phyloP scores from a whole-genome alignment of 208 protist genomes.

The Sergeia podlipaevii region DNA sequence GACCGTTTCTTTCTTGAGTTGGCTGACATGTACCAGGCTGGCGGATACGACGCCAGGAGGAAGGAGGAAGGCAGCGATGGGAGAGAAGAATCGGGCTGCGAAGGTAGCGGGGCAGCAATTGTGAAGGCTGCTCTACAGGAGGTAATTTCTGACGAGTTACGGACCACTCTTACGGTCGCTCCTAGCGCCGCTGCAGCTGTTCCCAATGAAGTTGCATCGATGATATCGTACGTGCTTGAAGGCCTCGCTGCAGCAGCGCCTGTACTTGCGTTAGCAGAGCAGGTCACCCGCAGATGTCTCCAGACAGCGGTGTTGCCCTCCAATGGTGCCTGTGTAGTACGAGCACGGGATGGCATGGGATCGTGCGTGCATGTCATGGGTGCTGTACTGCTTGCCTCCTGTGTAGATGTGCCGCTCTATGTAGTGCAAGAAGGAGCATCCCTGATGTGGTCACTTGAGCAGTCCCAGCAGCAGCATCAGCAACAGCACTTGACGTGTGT shows the following conservation, averaged over 20 bases:
- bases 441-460: slow-evolving; percentile 19
- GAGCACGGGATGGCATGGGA: slow-evolving; percentile 15
- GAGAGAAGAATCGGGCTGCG: slow-evolving; percentile 6
- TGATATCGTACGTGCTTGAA: slow-evolving; percentile 65
- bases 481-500: slow-evolving; percentile 7
- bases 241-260: slow-evolving; percentile 34
- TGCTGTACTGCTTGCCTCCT: slow-evolving; percentile 51
- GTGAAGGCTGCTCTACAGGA: slow-evolving; percentile 23
- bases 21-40: slow-evolving; percentile 23
- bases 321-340: slow-evolving; percentile 57
- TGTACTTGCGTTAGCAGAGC: slow-evolving; percentile 47
- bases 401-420: slow-evolving; percentile 56
- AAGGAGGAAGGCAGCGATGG: slow-evolving; percentile 9
- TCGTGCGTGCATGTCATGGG: slow-evolving; percentile 55
- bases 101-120: slow-evolving; percentile 9
- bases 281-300: slow-evolving; percentile 58
- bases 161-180: slow-evolving; percentile 10
- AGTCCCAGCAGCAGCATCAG: neutral
- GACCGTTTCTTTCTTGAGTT: slow-evolving; percentile 72
- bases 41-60: neutral
- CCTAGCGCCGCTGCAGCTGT: neutral
- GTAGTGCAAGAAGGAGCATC: slow-evolving; percentile 15
- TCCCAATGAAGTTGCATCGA: slow-evolving; percentile 17
- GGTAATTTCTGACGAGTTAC: slow-evolving; percentile 43
- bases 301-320: slow-evolving; percentile 33